Conservation (phyloP, 23 red algal species). For the Chondrus crispus region DNA sequence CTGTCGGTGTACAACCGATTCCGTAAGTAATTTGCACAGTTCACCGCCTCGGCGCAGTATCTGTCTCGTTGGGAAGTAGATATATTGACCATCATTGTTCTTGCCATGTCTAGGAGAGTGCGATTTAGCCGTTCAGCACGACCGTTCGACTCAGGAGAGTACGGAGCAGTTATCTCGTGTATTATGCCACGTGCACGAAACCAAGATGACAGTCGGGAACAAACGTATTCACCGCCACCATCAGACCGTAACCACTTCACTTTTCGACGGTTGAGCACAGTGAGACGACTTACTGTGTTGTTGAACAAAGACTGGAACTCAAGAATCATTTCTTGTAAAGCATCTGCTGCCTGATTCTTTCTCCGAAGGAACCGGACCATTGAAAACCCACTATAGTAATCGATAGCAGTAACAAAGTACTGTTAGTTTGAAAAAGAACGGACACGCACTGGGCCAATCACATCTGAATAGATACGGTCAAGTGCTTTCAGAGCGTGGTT, state of each 20-base stretch:
- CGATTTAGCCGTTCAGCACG: background rate
- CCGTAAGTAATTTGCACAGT: background rate
- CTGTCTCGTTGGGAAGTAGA: background rate
- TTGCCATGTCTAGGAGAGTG: background rate
- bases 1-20: background rate
- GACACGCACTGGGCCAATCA: background rate
- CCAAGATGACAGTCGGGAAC: no score
- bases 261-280: no score
- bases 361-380: background rate
- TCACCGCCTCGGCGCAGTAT: background rate
- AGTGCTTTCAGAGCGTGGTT: background rate
- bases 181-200: no score
- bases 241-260: no score
- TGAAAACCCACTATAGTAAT: background rate
- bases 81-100: background rate
- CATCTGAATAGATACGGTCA: background rate
- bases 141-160: background rate
- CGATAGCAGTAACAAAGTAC: background rate
- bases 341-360: background rate
- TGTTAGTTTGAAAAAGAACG: background rate
- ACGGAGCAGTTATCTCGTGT: no score
- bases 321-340: background rate
- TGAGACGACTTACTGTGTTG: no score
- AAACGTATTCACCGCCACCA: no score
- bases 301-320: background rate